phyloP scores from a whole-genome alignment of 371 early-diverging fungal genomes.

The Saksenaea vasiformis region DNA sequence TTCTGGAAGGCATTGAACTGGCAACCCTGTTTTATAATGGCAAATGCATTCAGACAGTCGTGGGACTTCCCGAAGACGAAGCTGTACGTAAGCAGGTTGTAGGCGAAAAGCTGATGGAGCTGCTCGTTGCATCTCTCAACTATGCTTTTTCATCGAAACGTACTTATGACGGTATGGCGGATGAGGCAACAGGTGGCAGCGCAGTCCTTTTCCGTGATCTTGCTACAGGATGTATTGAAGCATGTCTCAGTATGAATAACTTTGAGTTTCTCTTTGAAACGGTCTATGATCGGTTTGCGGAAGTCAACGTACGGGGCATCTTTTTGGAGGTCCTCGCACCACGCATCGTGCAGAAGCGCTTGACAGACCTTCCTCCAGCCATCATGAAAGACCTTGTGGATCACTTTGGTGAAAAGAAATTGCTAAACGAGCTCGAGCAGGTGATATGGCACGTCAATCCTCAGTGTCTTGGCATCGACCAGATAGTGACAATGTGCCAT shows the following conservation, averaged over 20 bases:
- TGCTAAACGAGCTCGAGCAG: slow-evolving; percentile 67
- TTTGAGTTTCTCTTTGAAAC: slow-evolving; percentile 73
- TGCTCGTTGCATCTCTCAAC: slow-evolving; percentile 66
- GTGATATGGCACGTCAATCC: slow-evolving; percentile 79
- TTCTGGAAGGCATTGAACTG: slow-evolving; percentile 68
- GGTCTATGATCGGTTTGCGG: slow-evolving; percentile 72
- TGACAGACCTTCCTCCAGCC: slow-evolving; percentile 65
- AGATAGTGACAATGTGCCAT: slow-evolving; percentile 67
- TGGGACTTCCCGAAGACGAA: slow-evolving; percentile 73
- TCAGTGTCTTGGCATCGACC: slow-evolving; percentile 73
- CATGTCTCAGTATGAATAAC: slow-evolving; percentile 68
- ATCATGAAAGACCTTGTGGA: slow-evolving; percentile 73
- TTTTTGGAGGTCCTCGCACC: slow-evolving; percentile 72
- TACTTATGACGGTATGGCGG: slow-evolving; percentile 42
- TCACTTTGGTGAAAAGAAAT: slow-evolving; percentile 56
- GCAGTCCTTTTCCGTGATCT: slow-evolving; percentile 54
- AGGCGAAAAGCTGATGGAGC: slow-evolving; percentile 68
- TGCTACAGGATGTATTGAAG: slow-evolving; percentile 64
- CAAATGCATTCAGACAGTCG: slow-evolving; percentile 59
- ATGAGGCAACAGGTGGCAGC: slow-evolving; percentile 49
- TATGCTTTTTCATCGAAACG: slow-evolving; percentile 65
- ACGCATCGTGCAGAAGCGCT: slow-evolving; percentile 61
- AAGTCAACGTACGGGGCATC: slow-evolving; percentile 53
- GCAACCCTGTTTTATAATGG: slow-evolving; percentile 72
- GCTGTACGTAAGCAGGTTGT: slow-evolving; percentile 57